Percentiles rank a stretch among this genome's conserved stretches.
phyloP scores from a whole-genome alignment of 2,329 filamentous ascomycete species.

The Fusarium gaditjirri region DNA sequence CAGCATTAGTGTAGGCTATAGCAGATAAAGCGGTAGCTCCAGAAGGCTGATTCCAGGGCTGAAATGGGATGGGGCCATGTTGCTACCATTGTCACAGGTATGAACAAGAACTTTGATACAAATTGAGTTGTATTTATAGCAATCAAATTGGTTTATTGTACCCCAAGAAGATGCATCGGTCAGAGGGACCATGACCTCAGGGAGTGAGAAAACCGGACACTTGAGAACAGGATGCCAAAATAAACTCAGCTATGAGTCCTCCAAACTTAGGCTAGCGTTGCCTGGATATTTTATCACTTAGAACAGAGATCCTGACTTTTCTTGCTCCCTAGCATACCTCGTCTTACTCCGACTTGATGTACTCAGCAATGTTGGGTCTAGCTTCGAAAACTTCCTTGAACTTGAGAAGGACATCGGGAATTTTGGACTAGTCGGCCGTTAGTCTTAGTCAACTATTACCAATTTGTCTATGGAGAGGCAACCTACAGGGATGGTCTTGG shows the following conservation, averaged over 20 bases:
- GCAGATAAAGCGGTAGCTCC: neutral
- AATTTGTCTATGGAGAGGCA: accelerated
- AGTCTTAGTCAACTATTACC: neutral
- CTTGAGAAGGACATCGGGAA: constrained; percentile 18
- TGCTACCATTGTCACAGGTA: neutral
- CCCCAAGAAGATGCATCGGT: neutral
- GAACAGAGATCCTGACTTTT: neutral
- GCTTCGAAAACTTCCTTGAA: constrained; percentile 18
- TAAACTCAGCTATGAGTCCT: neutral
- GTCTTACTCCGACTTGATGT: constrained; percentile 9
- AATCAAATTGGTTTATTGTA: neutral
- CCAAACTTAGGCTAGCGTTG: neutral
- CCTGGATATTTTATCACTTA: neutral
- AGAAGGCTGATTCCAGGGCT: neutral
- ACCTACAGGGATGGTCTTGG: constrained; percentile 14
- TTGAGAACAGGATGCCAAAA: neutral
- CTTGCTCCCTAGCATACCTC: neutral
- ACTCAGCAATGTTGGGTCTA: constrained; percentile 25
- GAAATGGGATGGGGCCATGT: neutral
- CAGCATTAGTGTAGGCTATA: neutral
- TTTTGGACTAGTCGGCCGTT: neutral
- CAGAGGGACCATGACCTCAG: neutral
- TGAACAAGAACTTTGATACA: accelerated
- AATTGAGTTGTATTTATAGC: no score
- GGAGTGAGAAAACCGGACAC: neutral